phyloP scores from a whole-genome alignment of 805 yeast species.

The Lipomyces lipofer region DNA sequence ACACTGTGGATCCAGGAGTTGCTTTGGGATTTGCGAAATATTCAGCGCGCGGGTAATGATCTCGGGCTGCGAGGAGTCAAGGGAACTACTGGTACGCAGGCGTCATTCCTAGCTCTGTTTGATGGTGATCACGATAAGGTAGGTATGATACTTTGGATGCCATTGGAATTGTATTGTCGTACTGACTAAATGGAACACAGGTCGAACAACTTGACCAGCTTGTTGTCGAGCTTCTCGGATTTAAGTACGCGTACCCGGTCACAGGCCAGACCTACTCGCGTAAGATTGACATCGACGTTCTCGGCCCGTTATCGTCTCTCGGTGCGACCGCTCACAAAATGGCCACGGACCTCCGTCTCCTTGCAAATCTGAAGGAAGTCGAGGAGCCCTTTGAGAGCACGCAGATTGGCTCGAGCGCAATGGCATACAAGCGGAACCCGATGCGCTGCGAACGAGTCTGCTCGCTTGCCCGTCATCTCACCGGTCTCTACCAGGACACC shows the following conservation, averaged over 20 bases:
- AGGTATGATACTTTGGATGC: not conserved
- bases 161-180: not conserved
- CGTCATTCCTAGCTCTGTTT: slow-evolving; percentile 89
- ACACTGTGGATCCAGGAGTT: slow-evolving; percentile 97
- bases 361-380: slow-evolving; percentile 94
- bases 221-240: slow-evolving; percentile 90
- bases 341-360: slow-evolving; percentile 93
- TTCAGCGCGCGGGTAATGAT: slow-evolving; percentile 94
- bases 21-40: slow-evolving; percentile 95
- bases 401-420: slow-evolving; percentile 97
- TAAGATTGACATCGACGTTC: slow-evolving; percentile 92
- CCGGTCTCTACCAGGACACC: slow-evolving; percentile 87
- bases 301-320: slow-evolving; percentile 88
- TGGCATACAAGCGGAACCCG: slow-evolving; percentile 99
- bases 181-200: not conserved
- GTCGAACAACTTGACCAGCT: slow-evolving; percentile 90
- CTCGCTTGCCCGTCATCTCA: slow-evolving; percentile 95
- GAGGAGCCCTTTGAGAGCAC: slow-evolving; percentile 98
- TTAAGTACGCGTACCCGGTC: slow-evolving; percentile 92
- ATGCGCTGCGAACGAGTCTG: slow-evolving; percentile 99
- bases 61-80: slow-evolving; percentile 96
- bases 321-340: slow-evolving; percentile 97
- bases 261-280: slow-evolving; percentile 99
- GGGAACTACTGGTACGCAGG: slow-evolving; percentile 99
- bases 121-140: slow-evolving; percentile 91